A percentile compares a stretch with the other conserved stretches of the same genome.
phyloP scores from a whole-genome alignment of 2,329 filamentous ascomycete species.

The Colletotrichum karsti region DNA sequence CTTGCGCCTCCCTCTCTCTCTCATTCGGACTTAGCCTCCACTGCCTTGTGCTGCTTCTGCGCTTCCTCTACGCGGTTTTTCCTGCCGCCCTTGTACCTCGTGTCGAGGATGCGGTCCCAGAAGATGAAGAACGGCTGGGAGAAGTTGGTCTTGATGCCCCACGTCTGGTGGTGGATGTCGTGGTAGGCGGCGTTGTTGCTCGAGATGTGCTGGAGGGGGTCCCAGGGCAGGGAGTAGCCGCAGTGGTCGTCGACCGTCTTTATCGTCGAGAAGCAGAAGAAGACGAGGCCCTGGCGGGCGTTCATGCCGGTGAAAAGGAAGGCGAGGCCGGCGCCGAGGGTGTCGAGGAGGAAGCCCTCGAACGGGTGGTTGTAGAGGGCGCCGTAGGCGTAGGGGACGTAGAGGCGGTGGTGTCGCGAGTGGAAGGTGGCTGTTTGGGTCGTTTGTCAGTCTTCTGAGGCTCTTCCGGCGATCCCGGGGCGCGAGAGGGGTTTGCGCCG shows the following conservation, averaged over 20 bases:
- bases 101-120: slow-evolving; percentile 87
- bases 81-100: slow-evolving; percentile 79
- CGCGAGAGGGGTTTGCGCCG: slow-evolving; percentile 33
- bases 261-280: slow-evolving; percentile 88
- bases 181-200: slow-evolving; percentile 97
- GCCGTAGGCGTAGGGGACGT: slow-evolving; percentile 97
- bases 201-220: slow-evolving; percentile 90
- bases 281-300: slow-evolving; percentile 85
- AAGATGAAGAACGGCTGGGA: slow-evolving; percentile 94
- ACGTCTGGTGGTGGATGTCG: slow-evolving; percentile 98
- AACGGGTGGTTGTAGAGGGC: slow-evolving; percentile 97
- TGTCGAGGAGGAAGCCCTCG: slow-evolving; percentile 94
- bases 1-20: background rate
- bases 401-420: slow-evolving; percentile 93
- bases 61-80: slow-evolving; percentile 15
- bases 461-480: background rate
- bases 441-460: background rate
- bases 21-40: slow-evolving; percentile 23
- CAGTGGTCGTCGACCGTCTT: slow-evolving; percentile 99
- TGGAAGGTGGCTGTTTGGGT: slow-evolving; percentile 78
- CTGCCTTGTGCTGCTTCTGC: slow-evolving; percentile 15
- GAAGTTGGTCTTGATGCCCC: slow-evolving; percentile 98
- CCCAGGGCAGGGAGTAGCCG: slow-evolving; percentile 94
- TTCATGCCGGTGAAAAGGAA: slow-evolving; percentile 87
- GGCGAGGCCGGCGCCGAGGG: slow-evolving; percentile 82